Conservation (phyloP, 257 asterid species). For the Jaltomata sinuosa region DNA sequence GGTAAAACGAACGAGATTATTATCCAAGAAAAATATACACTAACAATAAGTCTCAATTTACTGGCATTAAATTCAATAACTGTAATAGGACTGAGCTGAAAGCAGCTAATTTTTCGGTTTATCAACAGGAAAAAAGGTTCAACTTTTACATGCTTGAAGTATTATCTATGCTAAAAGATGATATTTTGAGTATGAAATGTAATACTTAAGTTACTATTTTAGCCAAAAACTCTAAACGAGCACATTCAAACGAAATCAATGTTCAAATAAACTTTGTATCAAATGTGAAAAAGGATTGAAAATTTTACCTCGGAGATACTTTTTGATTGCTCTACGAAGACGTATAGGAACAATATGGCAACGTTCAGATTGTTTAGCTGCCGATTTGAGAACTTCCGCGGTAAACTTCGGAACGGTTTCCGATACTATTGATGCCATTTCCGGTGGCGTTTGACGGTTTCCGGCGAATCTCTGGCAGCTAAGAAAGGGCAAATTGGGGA, state of each 20-base stretch:
- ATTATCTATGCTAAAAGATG: not conserved
- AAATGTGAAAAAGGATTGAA: not conserved
- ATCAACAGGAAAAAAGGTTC: no score
- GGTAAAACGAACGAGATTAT: no score
- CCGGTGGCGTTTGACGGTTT: not conserved
- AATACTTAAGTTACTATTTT: not conserved
- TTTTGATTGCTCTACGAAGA: constrained; percentile 77
- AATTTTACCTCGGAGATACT: constrained; percentile 48
- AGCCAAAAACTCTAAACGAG: not conserved
- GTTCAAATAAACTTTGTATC: not conserved
- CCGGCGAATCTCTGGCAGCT: not conserved
- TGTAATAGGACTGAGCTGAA: not conserved
- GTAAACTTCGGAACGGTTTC: constrained; percentile 72
- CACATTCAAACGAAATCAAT: not conserved
- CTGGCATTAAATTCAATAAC: no score
- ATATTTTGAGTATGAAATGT: not conserved
- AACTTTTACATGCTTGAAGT: not conserved
- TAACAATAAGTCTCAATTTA: no score
- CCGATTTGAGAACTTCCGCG: constrained; percentile 71
- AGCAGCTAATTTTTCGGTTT: not conserved
- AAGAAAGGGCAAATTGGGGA: not conserved
- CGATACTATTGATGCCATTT: constrained; percentile 54
- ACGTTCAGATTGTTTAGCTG: constrained; percentile 79
- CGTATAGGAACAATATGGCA: constrained; percentile 64
- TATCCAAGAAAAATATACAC: no score